Conservation (phyloP, 192 early-diverging fungal genomes). For the Entomortierella beljakovae region DNA sequence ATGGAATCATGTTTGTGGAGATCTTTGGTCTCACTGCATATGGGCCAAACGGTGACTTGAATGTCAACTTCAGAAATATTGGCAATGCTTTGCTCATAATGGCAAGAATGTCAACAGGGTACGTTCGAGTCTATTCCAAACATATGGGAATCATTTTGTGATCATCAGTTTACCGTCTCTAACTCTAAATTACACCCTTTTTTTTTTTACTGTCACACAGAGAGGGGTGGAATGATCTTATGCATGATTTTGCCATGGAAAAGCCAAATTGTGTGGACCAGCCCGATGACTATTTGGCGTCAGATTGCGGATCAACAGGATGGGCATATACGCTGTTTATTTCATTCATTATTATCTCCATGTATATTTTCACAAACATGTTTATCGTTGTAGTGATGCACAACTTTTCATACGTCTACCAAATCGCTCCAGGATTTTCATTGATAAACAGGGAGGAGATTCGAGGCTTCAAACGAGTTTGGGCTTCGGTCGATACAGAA, state of each 20-base stretch:
- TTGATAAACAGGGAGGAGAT: conserved; percentile 70
- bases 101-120: conserved; percentile 69
- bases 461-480: conserved; percentile 66
- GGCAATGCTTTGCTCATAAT: conserved; percentile 59
- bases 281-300: conserved; percentile 54
- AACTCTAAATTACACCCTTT: neutral
- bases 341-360: conserved; percentile 72
- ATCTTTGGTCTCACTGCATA: conserved; percentile 71
- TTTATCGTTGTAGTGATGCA: conserved; percentile 72
- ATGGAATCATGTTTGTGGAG: conserved; percentile 71
- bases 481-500: conserved; percentile 60
- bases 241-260: conserved; percentile 71
- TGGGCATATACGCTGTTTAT: conserved; percentile 70
- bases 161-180: neutral
- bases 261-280: conserved; percentile 61
- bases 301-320: conserved; percentile 65
- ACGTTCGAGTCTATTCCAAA: too few species aligned
- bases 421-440: conserved; percentile 68
- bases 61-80: conserved; percentile 67
- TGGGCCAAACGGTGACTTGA: conserved; percentile 54
- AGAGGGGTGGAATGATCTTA: conserved; percentile 71
- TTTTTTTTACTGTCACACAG: conserved; percentile 32
- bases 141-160: too few species aligned
- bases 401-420: conserved; percentile 73
- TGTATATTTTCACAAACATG: conserved; percentile 74